Evolutionary conservation across 2,329 filamentous ascomycete species (phyloP), one percentile per base, ranked within the genome.

Genomic region (Fusarium lyarnte): DNA sequence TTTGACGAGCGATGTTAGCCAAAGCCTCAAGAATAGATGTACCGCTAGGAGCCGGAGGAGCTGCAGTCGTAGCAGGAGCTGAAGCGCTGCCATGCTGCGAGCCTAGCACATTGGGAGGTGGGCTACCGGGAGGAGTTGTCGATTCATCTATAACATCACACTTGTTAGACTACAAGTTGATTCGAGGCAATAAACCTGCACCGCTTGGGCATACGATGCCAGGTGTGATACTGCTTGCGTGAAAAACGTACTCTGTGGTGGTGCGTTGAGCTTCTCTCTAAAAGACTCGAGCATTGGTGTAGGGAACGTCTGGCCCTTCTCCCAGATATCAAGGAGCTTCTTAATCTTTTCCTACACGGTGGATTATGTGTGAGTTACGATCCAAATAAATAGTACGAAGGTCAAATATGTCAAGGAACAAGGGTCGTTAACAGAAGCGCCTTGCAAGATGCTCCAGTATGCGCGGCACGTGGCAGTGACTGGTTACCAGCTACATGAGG

Each of bases 311-410:
- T 93, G 92, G 73, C 94, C 94, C 79, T 96, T 96, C 81, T 98
- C 95, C 96, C 96, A 99, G 76, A 99, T 99, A 81, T 97, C 95
- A 84, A 98, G 87, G 77, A 99, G 89, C 82, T 98, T 98, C 76
- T 83, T 84, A 83, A 98, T 95, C 86, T 98, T 98, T 81, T 97
- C 94, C 93, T 96, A 92, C 86, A 91, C 81, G 75, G 73, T 79
- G 80, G 77, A 75, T 76, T 79, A 79, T 72, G 66, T 71, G 86
- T 87, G 79, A 81, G 80, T 77, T 80, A 81, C 79, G 72, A 57
- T 77, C 74, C 76, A 74, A 74, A 69, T 63, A 43, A 66, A 65
- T 49, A 54, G 63, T 66, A 66, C 64, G 55, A 57, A 58, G 61
- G 58, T 53, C 64, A 63, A 65, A 58, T 57, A 69, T 73, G 58